Conservation (phyloP, 345 rosid genomes). For the Geranium rotundifolium region DNA sequence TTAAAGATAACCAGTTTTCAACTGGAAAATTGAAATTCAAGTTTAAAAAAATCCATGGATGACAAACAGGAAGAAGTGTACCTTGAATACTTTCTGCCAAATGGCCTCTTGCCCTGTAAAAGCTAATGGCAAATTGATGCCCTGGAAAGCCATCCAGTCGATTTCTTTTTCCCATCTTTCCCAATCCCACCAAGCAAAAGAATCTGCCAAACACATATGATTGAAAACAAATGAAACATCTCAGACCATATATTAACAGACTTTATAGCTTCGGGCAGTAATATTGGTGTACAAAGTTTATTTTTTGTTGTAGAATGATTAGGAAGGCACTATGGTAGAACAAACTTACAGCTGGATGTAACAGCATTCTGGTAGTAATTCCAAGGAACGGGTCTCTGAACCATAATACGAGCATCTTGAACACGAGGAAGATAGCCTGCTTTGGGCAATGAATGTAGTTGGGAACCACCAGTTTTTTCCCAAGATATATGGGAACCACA, state of each 20-base stretch:
- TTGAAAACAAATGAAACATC: conserved; percentile 1
- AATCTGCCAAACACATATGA: conserved; percentile 21
- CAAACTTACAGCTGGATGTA: conserved; percentile 57
- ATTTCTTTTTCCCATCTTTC: conserved; percentile 69
- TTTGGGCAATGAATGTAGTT: conserved; percentile 32
- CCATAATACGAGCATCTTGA: conserved; percentile 33
- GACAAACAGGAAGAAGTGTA: conserved; percentile 3
- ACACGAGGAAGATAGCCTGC: conserved; percentile 43
- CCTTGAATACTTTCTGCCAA: conserved; percentile 65
- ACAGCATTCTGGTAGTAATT: conserved; percentile 78
- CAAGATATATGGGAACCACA: conserved; percentile 60
- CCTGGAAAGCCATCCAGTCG: conserved; percentile 79
- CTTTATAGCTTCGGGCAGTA: not conserved
- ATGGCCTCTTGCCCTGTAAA: conserved; percentile 71
- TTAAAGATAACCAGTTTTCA: too few species aligned
- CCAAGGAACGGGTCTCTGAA: conserved; percentile 51
- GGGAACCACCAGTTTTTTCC: conserved; percentile 63
- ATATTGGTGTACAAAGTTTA: not conserved
- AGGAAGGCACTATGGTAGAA: not conserved
- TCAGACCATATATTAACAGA: not conserved
- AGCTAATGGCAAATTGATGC: conserved; percentile 62
- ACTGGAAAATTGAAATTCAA: not conserved
- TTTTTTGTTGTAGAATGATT: not conserved
- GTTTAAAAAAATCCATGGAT: not conserved
- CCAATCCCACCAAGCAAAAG: conserved; percentile 82